These are phyloP conservation scores for Podila epicladia DNA, from an alignment of 192 early-diverging fungal genomes.

Conservation along the genomic window DNA sequence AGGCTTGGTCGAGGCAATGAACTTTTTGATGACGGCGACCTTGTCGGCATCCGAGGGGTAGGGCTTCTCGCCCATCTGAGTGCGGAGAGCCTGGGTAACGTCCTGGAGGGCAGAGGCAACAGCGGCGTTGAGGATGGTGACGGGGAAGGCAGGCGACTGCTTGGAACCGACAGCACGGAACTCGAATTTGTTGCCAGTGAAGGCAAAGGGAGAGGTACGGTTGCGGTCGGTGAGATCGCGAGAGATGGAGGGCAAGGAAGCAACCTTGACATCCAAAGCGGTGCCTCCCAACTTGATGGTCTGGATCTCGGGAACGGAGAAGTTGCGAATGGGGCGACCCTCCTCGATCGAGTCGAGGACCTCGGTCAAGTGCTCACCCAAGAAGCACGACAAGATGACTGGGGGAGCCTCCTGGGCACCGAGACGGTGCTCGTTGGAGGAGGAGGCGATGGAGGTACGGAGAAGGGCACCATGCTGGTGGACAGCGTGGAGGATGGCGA, in stretches of 20 bases:
- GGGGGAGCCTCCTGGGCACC: slow-evolving; percentile 99
- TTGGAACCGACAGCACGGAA: slow-evolving; percentile 99
- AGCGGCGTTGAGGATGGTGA: slow-evolving; percentile 92
- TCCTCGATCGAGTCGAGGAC: slow-evolving; percentile 94
- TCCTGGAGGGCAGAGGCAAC: slow-evolving; percentile 85
- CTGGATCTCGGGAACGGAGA: slow-evolving; percentile 90
- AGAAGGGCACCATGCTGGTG: slow-evolving; percentile 92
- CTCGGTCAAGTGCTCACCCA: slow-evolving; percentile 97
- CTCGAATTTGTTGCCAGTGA: slow-evolving; percentile 99
- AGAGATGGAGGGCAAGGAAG: slow-evolving; percentile 88
- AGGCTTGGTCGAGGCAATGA: slow-evolving; percentile 80
- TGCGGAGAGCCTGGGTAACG: slow-evolving; percentile 82
- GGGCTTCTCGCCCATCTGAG: slow-evolving; percentile 85
- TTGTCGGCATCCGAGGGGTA: slow-evolving; percentile 88
- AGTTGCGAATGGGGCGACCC: slow-evolving; percentile 86
- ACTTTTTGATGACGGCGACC: slow-evolving; percentile 87
- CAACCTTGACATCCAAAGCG: slow-evolving; percentile 93
- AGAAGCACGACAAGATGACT: slow-evolving; percentile 96
- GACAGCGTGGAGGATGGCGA: slow-evolving; percentile 91
- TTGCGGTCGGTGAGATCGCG: slow-evolving; percentile 99
- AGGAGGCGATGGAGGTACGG: slow-evolving; percentile 90
- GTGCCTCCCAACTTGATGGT: slow-evolving; percentile 95
- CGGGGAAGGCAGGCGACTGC: slow-evolving; percentile 97
- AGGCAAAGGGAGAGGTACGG: slow-evolving; percentile 99
- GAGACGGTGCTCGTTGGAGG: slow-evolving; percentile 98